A percentile compares a stretch with the other conserved stretches of the same genome.
These are phyloP conservation scores for Arachnomyces sp. DNA, from an alignment of 2,329 filamentous ascomycete genomes.

Conservation along the genomic window DNA sequence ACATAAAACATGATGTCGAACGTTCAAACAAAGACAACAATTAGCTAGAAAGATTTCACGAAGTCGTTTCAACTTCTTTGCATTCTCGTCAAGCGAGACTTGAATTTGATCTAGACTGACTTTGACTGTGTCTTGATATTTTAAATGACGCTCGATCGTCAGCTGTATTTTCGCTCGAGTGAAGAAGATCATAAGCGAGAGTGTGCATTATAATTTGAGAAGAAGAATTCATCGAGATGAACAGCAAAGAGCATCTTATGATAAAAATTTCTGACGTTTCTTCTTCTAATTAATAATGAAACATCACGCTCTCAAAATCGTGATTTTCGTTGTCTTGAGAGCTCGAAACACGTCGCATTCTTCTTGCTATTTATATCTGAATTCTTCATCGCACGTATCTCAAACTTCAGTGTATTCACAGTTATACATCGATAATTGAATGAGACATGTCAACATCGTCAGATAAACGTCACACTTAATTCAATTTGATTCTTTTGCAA, in stretches of 20 bases:
- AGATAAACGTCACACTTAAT: not conserved
- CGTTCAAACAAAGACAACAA: no score
- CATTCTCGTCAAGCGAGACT: not conserved
- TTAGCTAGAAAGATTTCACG: no score
- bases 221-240: not conserved
- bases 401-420: not conserved
- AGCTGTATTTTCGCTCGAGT: no score
- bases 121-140: slow-evolving; percentile 1
- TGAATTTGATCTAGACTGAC: slow-evolving; percentile 1
- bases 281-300: not conserved
- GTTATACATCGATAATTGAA: not conserved
- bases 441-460: not conserved
- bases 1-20: no score
- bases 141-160: not conserved
- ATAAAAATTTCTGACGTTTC: no score
- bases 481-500: not conserved
- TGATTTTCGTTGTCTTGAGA: not conserved
- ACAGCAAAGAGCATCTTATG: not conserved
- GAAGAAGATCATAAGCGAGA: not conserved
- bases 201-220: not conserved
- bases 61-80: not conserved
- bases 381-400: no score
- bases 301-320: not conserved
- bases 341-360: not conserved
- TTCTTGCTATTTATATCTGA: no score